Percentiles rank a stretch among this genome's conserved stretches.
Conservation (phyloP, 2,329 filamentous ascomycete genomes). For the Paecilomyces formosus region DNA sequence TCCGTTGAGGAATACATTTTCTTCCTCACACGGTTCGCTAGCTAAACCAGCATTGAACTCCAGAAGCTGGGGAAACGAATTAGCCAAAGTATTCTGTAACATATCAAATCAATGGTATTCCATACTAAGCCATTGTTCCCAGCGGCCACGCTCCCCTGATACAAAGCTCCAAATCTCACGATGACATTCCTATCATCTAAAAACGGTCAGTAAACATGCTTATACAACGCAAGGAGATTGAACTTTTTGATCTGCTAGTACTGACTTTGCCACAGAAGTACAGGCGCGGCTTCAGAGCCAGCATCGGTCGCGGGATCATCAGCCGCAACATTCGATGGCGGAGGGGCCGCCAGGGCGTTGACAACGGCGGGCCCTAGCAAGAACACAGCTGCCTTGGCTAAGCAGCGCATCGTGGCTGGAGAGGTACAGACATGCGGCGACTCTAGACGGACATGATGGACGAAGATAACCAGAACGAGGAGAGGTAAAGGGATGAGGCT, state of each 20-base stretch:
- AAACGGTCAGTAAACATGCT: background rate
- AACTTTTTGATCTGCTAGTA: background rate
- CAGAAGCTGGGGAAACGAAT: conserved; percentile 16
- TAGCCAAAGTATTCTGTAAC: background rate
- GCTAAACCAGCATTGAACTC: conserved; percentile 16
- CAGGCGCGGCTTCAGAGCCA: conserved; percentile 3
- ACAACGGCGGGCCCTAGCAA: conserved; percentile 5
- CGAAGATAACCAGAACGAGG: background rate
- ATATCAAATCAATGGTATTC: background rate
- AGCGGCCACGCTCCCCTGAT: conserved; percentile 11
- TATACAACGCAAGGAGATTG: background rate
- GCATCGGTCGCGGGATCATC: conserved; percentile 6
- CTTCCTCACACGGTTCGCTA: conserved; percentile 17
- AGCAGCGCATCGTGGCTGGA: conserved; percentile 10
- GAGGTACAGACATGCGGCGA: background rate
- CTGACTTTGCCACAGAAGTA: conserved; percentile 11
- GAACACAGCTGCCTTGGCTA: conserved; percentile 9
- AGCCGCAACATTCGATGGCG: conserved; percentile 6
- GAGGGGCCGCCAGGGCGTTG: conserved; percentile 7
- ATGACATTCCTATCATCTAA: conserved; percentile 13
- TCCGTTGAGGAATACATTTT: conserved; percentile 20
- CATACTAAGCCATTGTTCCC: conserved; percentile 10
- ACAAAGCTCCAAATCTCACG: conserved; percentile 15
- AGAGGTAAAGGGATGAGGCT: background rate
- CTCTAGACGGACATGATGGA: background rate